Base-by-base conservation (phyloP, 1,139 yeast genomes). In the Yamadazyma conglobata region DNA sequence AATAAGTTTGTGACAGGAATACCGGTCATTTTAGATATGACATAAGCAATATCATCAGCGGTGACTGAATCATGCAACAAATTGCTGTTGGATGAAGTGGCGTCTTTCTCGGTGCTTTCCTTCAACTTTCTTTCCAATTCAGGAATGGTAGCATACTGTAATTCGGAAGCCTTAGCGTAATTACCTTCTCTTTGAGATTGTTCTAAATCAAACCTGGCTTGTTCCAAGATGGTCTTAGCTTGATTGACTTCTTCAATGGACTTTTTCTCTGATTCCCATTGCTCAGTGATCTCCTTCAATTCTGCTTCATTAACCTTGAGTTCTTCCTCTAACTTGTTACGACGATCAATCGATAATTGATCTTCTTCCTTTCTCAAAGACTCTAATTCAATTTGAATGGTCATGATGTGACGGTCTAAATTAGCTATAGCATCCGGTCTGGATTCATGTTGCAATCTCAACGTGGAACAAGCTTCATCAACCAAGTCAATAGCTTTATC, bases 401-500 rank as follows among this genome's bases (percentile, higher is more conserved):
- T 91, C 93, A 91, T 87, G 30, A 89, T 81, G 22, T 79, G 73
- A 39, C 97, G 77, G 54, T 91, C 98, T 36, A 91, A 70, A 28
- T 80, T 85, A 46, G 89, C 91, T 32, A 91, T 85, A 3, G 91
- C 87, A 51, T 91, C 98, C 0, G 98, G 98, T 54, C 88, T 88
- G 3, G 96, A 86, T 60, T 91, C 98, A 53, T 91, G 97, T 57
- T 91, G 98, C 39, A 91, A 66, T 42, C 98, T 69, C 40, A 91
- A 67, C 0, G 95, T 94, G 1, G 96, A 91, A 59, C 97, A 88
- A 0, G 98, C 97, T 54, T 91, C 98, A 58, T 91, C 98, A 3
- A 91, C 93, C 45, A 91, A 70, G 58, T 91, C 97, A 44, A 91
- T 88, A 8, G 96, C 96, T 60, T 91, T 91, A 54, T 91, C 98